Percentiles rank a stretch among this genome's conserved stretches.
Conservation (phyloP, 495 filamentous ascomycete species). For the Amphirosellinia nigrospora region DNA sequence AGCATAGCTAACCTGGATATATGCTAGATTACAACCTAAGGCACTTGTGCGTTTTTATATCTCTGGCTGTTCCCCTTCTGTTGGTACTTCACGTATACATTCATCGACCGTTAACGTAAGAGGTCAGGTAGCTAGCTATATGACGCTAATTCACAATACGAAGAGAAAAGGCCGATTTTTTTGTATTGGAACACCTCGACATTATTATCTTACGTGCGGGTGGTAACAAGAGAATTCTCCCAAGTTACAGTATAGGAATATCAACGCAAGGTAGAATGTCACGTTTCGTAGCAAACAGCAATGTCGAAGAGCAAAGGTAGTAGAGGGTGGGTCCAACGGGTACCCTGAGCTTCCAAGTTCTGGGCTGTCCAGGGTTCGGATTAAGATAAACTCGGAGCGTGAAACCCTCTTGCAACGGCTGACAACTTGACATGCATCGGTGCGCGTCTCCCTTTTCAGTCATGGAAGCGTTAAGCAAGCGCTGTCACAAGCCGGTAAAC, state of each 20-base stretch:
- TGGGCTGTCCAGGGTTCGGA: constrained; percentile 1
- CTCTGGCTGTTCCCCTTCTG: neutral
- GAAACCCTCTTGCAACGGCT: constrained; percentile 18
- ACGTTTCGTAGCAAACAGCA: neutral
- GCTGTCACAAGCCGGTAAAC: neutral
- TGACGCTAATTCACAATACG: neutral
- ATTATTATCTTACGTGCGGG: constrained; percentile 15
- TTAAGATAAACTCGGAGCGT: neutral
- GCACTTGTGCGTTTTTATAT: neutral
- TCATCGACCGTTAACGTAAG: neutral
- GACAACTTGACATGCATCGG: constrained; percentile 11
- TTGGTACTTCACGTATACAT: neutral
- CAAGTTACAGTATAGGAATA: neutral
- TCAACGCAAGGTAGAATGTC: neutral
- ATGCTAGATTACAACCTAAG: no score
- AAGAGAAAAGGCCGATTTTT: neutral
- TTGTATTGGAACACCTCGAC: constrained; percentile 17
- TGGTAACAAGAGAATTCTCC: neutral
- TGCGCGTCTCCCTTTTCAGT: neutral
- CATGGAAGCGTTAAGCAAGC: neutral
- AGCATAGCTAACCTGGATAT: no score
- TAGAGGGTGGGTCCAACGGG: neutral
- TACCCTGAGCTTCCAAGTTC: neutral
- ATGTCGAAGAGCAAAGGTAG: neutral
- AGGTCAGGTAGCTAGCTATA: neutral